phyloP scores from a whole-genome alignment of 495 filamentous ascomycete species.

The Niebla homalea region DNA sequence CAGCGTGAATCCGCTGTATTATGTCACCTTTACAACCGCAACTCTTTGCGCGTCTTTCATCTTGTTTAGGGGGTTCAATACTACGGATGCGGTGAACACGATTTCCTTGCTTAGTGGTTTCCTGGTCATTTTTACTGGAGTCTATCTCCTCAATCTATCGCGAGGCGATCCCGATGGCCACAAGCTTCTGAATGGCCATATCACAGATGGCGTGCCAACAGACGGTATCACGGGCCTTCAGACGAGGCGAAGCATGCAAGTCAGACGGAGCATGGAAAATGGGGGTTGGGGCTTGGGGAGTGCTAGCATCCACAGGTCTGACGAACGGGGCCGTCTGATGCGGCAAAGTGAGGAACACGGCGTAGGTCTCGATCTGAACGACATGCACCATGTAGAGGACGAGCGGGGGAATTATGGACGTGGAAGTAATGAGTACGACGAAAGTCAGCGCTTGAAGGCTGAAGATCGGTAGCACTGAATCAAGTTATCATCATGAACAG shows the following conservation, averaged over 20 bases:
- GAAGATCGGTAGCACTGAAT: conserved; percentile 27
- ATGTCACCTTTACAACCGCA: conserved; percentile 97
- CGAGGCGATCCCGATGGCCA: conserved; percentile 78
- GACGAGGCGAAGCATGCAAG: conserved; percentile 86
- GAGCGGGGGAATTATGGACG: conserved; percentile 23
- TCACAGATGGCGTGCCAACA: conserved; percentile 61
- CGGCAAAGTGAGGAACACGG: conserved; percentile 69
- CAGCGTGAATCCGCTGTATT: conserved; percentile 96
- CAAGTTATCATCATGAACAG: conserved; percentile 4
- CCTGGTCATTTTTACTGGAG: conserved; percentile 90
- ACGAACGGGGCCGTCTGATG: conserved; percentile 70
- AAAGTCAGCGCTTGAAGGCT: conserved; percentile 25
- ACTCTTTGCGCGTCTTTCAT: conserved; percentile 94
- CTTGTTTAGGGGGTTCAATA: conserved; percentile 95
- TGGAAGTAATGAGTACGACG: conserved; percentile 12
- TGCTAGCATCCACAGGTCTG: conserved; percentile 34
- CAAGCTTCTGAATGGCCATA: conserved; percentile 47
- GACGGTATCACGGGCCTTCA: conserved; percentile 81
- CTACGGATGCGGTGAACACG: conserved; percentile 82
- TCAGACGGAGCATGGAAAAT: conserved; percentile 52
- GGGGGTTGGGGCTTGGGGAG: conserved; percentile 44
- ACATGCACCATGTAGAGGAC: conserved; percentile 61
- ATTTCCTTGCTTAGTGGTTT: conserved; percentile 89
- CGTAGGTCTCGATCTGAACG: conserved; percentile 49
- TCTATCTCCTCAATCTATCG: conserved; percentile 92